Evolutionary conservation across 2,329 filamentous ascomycete species (phyloP), one percentile per base, ranked within the genome.

Genomic region (Lecanoromycetidae sp.): DNA sequence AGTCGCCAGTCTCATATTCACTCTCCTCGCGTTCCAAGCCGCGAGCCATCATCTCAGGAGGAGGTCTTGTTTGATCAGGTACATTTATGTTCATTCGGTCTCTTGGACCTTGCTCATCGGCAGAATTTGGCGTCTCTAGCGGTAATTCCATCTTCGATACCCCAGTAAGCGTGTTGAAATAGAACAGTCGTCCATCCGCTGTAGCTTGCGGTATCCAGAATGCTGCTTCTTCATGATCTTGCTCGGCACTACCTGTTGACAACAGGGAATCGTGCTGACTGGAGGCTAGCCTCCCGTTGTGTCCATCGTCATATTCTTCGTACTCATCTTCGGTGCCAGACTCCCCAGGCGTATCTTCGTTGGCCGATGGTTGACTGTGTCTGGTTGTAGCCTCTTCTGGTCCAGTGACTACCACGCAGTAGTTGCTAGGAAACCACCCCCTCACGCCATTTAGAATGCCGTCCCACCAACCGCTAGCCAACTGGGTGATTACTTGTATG

Each of bases 381-480:
- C 63, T 47, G 58, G 61, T 9, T 44, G 46, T 74, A 25, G 82
- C 71, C 53, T 93, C 84, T 57, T 86, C 82, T 42, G 82, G 76
- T 57, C 79, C 80, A 50, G 79, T 77, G 57, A 96, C 83, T 54
- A 91, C 79, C 55, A 87, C 81, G 69, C 91, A 96, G 69, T 98
- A 98, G 66, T 98, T 98, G 72, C 90, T 96, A 30, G 91, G 91
- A 64, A 98, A 98, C 91, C 91, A 98, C 63, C 91, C 91, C 62
- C 91, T 82, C 57, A 94, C 84, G 50, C 88, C 87, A 60, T 95
- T 91, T 63, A 98, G 94, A 47, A 98, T 87, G 40, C 91, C 91
- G 68, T 98, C 91, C 91, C 91, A 98, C 91, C 91, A 98, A 48
- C 91, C 91, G 60, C 88, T 96, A 66, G 98, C 91, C 48, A 96